Evolutionary conservation across 2,329 filamentous ascomycete genomes (phyloP), one percentile per base, ranked within the genome.

Genomic region (Sporothrix pseudoabietina): DNA sequence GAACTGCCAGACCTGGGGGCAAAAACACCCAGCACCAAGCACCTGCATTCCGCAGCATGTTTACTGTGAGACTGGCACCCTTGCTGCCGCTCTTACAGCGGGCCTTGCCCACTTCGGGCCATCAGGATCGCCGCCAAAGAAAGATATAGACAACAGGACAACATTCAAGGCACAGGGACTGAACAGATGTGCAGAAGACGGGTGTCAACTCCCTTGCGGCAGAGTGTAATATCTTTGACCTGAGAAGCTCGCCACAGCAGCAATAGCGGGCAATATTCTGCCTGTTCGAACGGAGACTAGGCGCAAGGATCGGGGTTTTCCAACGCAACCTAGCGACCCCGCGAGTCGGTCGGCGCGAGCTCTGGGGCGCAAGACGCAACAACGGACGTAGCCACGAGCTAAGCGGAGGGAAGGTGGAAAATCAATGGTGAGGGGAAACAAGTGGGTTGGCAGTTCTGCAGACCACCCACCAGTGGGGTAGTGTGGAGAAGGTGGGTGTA

Each of bases 401-500:
- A 57, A 26, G 14, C 39, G 26, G 55, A 61, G n/a, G 22, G 22
- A 30, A 30, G 26, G 26, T 26, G 65, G 59, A 6, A 26, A 47
- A 41, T 61, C 54, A 41, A 72, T 49, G 71, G 44, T 74, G 73
- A 72, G 71, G 73, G 71, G 73, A 74, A 72, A 26, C 16, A 30
- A 22, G 41, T 52, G 71, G 71, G 14, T 65, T 69, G 44, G 63
- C 26, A 52, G 63, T 65, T 70, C 65, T 65, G 70, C 70, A 65
- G 35, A 26, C 35, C 55, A 61, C 73, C 44, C 55, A 49, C 26
- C 44, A 57, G 73, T 72, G 71, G 69, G 71, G 71, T 71, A 14
- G 71, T 14, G 73, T 74, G 73, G 73, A 72, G 73, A 72, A 69
- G 59, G 71, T 35, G 71, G 44, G 71, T 71, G 30, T 61, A 55